Percentiles rank a stretch among this genome's conserved stretches.
Evolutionary conservation across 78 protist species (phyloP).

Genomic region (Dictyostelium firmibasis): DNA sequence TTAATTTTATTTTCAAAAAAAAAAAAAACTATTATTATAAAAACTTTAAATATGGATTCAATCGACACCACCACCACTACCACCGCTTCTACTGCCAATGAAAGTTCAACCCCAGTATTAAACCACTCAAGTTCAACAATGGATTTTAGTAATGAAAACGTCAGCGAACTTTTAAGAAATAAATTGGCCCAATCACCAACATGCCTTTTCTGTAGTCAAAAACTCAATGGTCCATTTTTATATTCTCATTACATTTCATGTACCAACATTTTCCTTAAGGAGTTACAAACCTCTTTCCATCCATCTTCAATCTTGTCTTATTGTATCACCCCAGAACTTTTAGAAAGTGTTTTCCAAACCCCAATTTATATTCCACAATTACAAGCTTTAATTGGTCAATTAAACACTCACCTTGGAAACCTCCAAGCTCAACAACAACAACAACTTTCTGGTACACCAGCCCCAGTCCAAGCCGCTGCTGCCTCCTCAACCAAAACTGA

Average conservation of each 20-base stretch:
- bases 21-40: too few relatives aligned
- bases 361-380: conserved; percentile 13
- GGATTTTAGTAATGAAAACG: not conserved
- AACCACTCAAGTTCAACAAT: not conserved
- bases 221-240: not conserved
- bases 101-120: not conserved
- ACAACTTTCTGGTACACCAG: not conserved
- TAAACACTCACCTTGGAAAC: not conserved
- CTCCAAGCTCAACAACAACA: not conserved
- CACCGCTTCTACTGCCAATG: not conserved
- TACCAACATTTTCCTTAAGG: not conserved
- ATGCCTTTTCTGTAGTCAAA: not conserved
- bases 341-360: not conserved
- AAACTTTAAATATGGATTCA: not conserved
- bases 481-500: not conserved
- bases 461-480: not conserved
- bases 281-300: not conserved
- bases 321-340: conserved; percentile 9
- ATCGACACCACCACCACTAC: not conserved
- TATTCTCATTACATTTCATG: conserved; percentile 13
- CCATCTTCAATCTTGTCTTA: conserved; percentile 29
- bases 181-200: not conserved
- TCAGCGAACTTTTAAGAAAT: not conserved
- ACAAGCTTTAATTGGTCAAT: conserved; percentile 1
- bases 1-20: too few relatives aligned